These are phyloP conservation scores for Ophiostoma pallidulum DNA, from an alignment of 2,329 filamentous ascomycete genomes.

Conservation along the genomic window DNA sequence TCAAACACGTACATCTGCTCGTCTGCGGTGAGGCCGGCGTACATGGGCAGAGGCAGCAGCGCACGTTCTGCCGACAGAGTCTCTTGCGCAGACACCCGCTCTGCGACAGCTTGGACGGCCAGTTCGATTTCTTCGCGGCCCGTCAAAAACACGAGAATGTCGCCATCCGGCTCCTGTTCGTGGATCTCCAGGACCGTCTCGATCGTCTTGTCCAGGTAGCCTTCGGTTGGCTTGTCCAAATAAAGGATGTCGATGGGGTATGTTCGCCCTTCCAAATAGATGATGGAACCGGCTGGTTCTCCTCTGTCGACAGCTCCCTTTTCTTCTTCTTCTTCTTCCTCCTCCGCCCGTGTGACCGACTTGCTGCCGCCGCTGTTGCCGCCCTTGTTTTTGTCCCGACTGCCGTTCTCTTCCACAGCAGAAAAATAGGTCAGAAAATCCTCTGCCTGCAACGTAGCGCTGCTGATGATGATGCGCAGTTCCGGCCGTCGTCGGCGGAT, in stretches of 20 bases:
- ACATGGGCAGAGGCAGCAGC: conserved; percentile 68
- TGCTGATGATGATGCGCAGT: conserved; percentile 81
- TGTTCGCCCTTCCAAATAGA: conserved; percentile 78
- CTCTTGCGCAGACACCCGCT: conserved; percentile 51
- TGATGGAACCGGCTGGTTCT: conserved; percentile 45
- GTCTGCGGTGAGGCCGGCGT: conserved; percentile 79
- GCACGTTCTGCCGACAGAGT: conserved; percentile 39
- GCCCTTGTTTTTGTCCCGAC: conserved; percentile 14
- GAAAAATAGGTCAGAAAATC: conserved; percentile 74
- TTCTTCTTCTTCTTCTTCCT: background rate
- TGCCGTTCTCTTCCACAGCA: conserved; percentile 27
- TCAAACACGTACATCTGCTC: conserved; percentile 96
- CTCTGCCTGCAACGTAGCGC: conserved; percentile 85
- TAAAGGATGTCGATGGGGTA: conserved; percentile 85
- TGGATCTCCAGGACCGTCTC: conserved; percentile 85
- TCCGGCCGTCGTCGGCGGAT: conserved; percentile 72
- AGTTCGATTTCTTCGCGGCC: conserved; percentile 88
- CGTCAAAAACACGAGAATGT: conserved; percentile 85
- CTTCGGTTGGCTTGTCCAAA: conserved; percentile 64
- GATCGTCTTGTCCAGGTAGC: conserved; percentile 78
- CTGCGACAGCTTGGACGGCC: conserved; percentile 67
- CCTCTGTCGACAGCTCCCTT: conserved; percentile 17
- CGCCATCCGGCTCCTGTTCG: conserved; percentile 66
- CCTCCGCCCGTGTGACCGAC: conserved; percentile 2
- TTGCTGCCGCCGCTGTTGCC: background rate